Base-by-base conservation (phyloP, 1,139 yeast species). In the Blastobotrys aristatus region DNA sequence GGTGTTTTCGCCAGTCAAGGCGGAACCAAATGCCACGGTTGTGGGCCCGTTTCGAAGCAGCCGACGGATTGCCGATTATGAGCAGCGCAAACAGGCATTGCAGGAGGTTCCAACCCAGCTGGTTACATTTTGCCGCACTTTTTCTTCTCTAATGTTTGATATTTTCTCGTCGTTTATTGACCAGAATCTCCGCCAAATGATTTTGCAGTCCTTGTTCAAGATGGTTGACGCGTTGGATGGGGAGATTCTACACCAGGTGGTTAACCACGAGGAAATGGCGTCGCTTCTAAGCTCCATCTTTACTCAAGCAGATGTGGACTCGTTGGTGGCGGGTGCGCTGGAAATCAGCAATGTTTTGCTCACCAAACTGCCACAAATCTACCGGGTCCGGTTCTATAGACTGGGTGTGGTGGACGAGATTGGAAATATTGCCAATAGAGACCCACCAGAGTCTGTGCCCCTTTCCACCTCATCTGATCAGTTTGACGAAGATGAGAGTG, bases 91-190 rank as follows among this genome's bases (percentile, higher is more conserved):
- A 7, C 36, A 44, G 7, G 53, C 44, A 30, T 45, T 57, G 26
- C 44, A 42, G n/a, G 47, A 53, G 10, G 44, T 52, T 49, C 52
- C 58, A 46, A 46, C 45, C 0, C 57, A 53, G 11, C 50, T 66
- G 26, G 51, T 52, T 8, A 58, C 53, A 5, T 82, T 85, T 61
- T 71, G 79, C 3, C 68, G 68, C 41, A 72, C 74, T 5, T 62
- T 82, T 2, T 75, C 84, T 62, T 77, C 82, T 0, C 60, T 87
- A n/a, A 64, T 89, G 45, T 67, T 85, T 29, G 80, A 79, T 50
- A 74, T 89, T 16, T 89, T 84, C 60, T 81, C 85, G 39, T 82
- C 95, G 2, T 76, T 94, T 0, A 84, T 86, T 62, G 89, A 86
- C 53, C 75, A 73, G 50, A 77, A 77, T 21, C 72, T 86, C 16